Percentiles rank a stretch among this genome's conserved stretches.
Conservation (phyloP, 2,329 filamentous ascomycete species). For the Coniella vitis region DNA sequence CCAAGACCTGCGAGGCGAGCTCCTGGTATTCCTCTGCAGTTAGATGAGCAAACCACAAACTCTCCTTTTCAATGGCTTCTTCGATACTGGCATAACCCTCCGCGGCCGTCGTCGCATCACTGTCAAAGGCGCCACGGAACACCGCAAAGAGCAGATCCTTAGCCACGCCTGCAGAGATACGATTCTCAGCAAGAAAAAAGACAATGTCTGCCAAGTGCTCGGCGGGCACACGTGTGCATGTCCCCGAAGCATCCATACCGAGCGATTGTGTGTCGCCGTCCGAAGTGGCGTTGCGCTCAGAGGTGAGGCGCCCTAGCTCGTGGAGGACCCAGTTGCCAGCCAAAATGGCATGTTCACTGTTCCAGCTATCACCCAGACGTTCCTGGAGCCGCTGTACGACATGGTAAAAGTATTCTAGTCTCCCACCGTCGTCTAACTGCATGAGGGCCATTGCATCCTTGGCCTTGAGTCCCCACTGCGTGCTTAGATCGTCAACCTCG, state of each 20-base stretch:
- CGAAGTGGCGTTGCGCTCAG: constrained; percentile 31
- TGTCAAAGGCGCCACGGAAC: constrained; percentile 37
- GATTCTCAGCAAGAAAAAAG: constrained; percentile 36
- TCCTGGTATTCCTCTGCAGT: constrained; percentile 38
- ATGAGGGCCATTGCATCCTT: constrained; percentile 82
- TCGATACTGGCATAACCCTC: constrained; percentile 32
- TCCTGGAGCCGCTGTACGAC: constrained; percentile 46
- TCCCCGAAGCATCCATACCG: constrained; percentile 35
- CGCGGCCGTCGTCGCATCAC: not conserved
- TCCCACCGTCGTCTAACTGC: constrained; percentile 67
- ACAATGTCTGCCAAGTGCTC: constrained; percentile 44
- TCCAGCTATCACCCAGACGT: constrained; percentile 15
- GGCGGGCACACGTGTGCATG: constrained; percentile 40
- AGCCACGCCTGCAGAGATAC: constrained; percentile 50
- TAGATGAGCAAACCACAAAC: constrained; percentile 50
- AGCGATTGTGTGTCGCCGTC: constrained; percentile 16
- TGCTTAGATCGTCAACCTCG: constrained; percentile 55
- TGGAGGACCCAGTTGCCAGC: constrained; percentile 65
- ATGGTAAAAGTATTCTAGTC: constrained; percentile 75
- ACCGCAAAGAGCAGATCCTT: constrained; percentile 51
- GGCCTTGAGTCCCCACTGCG: constrained; percentile 59
- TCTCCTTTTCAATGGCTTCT: constrained; percentile 37
- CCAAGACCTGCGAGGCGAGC: constrained; percentile 38
- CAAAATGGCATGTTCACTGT: constrained; percentile 36
- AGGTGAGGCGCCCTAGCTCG: constrained; percentile 63